phyloP scores from a whole-genome alignment of 2,329 filamentous ascomycete species.

The Xylaria sp. region DNA sequence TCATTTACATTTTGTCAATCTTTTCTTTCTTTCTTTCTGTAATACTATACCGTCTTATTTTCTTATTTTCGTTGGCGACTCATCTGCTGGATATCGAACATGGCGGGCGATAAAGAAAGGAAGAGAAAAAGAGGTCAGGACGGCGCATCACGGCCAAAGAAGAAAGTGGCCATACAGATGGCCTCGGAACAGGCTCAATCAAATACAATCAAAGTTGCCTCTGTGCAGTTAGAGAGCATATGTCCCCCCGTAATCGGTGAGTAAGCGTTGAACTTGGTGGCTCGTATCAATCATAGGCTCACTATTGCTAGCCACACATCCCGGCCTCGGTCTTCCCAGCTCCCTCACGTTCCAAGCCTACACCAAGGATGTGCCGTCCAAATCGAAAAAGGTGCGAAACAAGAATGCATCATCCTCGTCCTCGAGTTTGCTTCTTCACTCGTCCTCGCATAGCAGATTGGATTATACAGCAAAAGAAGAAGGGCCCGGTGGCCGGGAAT shows the following conservation, averaged over 20 bases:
- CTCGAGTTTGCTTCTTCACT: constrained; percentile 67
- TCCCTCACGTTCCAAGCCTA: constrained; percentile 62
- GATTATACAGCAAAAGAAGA: constrained; percentile 71
- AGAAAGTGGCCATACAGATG: constrained; percentile 62
- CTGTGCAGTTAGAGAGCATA: constrained; percentile 58
- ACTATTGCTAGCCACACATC: constrained; percentile 55
- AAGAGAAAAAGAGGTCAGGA: constrained; percentile 66
- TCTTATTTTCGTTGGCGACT: background rate
- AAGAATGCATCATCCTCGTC: constrained; percentile 54
- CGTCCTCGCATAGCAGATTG: constrained; percentile 65
- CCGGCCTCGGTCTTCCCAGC: constrained; percentile 54
- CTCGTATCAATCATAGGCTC: constrained; percentile 36
- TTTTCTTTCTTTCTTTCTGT: background rate
- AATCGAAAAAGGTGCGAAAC: constrained; percentile 51
- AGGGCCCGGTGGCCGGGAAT: constrained; percentile 53
- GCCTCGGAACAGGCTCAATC: constrained; percentile 49
- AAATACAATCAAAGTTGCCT: constrained; percentile 57
- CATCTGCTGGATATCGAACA: constrained; percentile 40
- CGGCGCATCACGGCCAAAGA: constrained; percentile 57
- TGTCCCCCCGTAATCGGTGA: constrained; percentile 67
- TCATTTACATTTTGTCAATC: background rate
- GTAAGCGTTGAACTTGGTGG: constrained; percentile 32
- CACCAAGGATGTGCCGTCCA: constrained; percentile 53
- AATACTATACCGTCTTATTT: background rate
- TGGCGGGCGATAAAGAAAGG: constrained; percentile 56